A percentile compares a stretch with the other conserved stretches of the same genome.
Evolutionary conservation across 1,139 yeast species (phyloP).

Genomic region (Entelexis paramagnoliae): DNA sequence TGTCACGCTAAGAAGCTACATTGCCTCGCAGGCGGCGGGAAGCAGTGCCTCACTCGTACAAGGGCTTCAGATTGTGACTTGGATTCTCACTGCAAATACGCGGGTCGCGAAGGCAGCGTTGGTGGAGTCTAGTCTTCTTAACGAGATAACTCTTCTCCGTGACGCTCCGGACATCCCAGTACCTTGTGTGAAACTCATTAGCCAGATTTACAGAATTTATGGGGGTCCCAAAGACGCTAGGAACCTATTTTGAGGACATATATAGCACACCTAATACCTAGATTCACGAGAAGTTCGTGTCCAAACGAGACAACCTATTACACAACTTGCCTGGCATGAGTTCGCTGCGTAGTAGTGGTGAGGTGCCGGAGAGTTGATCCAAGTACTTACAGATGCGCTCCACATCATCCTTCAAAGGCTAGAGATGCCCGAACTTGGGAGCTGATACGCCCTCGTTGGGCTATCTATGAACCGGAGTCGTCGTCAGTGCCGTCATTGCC

Average conservation of each 20-base stretch:
- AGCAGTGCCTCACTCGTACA: conserved; percentile 22
- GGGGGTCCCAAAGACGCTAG: not conserved
- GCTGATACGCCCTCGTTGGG: no score
- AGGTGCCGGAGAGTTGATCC: no score
- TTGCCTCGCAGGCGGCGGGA: conserved; percentile 1
- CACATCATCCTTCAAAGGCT: no score
- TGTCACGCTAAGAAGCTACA: conserved; percentile 9
- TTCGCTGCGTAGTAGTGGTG: no score
- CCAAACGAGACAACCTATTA: no score
- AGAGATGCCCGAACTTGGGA: no score
- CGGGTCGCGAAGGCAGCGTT: not conserved
- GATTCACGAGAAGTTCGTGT: no score
- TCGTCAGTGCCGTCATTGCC: no score
- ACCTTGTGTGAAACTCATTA: conserved; percentile 17
- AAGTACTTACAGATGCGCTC: no score
- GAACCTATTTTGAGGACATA: not conserved
- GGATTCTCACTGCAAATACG: conserved; percentile 13
- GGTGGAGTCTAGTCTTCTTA: conserved; percentile 9
- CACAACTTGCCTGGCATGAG: no score
- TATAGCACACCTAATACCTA: not conserved
- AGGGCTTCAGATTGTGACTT: conserved; percentile 19
- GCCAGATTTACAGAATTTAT: conserved; percentile 7
- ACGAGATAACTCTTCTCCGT: conserved; percentile 2
- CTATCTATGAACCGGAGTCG: no score
- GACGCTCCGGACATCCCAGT: conserved; percentile 16